phyloP scores from a whole-genome alignment of 2,329 filamentous ascomycete species.

The Xylariaceae sp. region DNA sequence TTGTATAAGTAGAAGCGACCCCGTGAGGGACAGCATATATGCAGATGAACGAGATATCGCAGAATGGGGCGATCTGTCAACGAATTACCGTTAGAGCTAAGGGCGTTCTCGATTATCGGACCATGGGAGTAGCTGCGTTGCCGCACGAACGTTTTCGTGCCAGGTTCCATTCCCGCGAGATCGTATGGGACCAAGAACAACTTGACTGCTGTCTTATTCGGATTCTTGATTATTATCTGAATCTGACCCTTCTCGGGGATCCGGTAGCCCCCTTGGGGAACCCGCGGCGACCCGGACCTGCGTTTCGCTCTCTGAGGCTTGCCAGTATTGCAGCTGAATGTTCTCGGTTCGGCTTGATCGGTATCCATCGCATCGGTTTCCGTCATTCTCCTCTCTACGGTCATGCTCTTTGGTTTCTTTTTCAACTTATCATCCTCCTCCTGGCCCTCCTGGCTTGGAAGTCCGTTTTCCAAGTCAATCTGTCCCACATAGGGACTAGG shows the following conservation, averaged over 20 bases:
- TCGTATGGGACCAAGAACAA: conserved; percentile 93
- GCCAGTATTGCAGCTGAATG: conserved; percentile 31
- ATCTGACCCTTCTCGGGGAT: conserved; percentile 92
- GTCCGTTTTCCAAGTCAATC: conserved; percentile 80
- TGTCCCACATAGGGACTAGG: conserved; percentile 94
- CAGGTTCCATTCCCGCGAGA: conserved; percentile 82
- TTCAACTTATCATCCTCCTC: conserved; percentile 44
- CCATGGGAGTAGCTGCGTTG: conserved; percentile 90
- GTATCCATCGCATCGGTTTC: conserved; percentile 30
- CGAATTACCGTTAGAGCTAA: conserved; percentile 29
- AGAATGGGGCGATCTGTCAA: conserved; percentile 61
- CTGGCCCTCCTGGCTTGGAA: conserved; percentile 49
- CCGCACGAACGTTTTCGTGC: conserved; percentile 91
- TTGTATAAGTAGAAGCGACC: conserved; percentile 89
- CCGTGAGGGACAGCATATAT: conserved; percentile 82
- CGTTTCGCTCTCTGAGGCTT: conserved; percentile 43
- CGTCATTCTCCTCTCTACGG: conserved; percentile 34
- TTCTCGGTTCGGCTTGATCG: conserved; percentile 17
- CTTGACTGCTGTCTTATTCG: conserved; percentile 96
- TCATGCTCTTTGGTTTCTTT: conserved; percentile 45
- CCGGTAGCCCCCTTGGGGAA: conserved; percentile 82
- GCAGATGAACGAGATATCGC: conserved; percentile 84
- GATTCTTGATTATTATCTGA: conserved; percentile 96
- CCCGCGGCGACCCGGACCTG: conserved; percentile 54
- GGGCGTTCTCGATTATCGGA: conserved; percentile 67